phyloP scores from a whole-genome alignment of 1,139 yeast species.

The Suhomyces bribrorum region DNA sequence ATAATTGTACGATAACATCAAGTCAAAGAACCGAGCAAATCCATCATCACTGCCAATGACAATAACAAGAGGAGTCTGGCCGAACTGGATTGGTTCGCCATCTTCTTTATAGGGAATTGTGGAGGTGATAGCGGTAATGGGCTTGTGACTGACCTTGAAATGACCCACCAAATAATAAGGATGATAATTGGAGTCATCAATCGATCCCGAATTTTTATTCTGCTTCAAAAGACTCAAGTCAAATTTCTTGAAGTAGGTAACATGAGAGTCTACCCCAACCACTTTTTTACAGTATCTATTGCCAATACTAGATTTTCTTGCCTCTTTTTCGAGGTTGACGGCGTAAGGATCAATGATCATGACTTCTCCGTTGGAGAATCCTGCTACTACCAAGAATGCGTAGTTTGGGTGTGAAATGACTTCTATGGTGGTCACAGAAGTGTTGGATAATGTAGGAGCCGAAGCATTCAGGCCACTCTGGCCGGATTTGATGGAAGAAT shows the following conservation, averaged over 20 bases:
- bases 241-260: slow-evolving; percentile 42
- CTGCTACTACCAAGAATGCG: slow-evolving; percentile 38
- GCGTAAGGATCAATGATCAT: slow-evolving; percentile 33
- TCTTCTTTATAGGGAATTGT: slow-evolving; percentile 27
- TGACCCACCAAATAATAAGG: slow-evolving; percentile 46
- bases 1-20: slow-evolving; percentile 24
- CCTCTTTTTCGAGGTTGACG: slow-evolving; percentile 2
- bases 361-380: slow-evolving; percentile 46
- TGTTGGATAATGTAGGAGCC: slow-evolving; percentile 13
- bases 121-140: slow-evolving; percentile 45
- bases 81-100: neutral
- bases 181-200: slow-evolving; percentile 5
- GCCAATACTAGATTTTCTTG: slow-evolving; percentile 6
- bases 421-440: slow-evolving; percentile 36
- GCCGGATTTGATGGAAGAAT: slow-evolving; percentile 15
- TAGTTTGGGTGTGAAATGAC: slow-evolving; percentile 32
- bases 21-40: slow-evolving; percentile 57
- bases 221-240: slow-evolving; percentile 35
- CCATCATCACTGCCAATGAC: slow-evolving; percentile 72
- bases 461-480: slow-evolving; percentile 5
- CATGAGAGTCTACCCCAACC: slow-evolving; percentile 35
- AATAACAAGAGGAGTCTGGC: slow-evolving; percentile 45
- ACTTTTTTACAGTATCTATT: slow-evolving; percentile 28
- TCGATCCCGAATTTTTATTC: neutral
- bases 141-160: slow-evolving; percentile 59